phyloP scores from a whole-genome alignment of 257 asterid genomes.

The Solanum ossicruentum region DNA sequence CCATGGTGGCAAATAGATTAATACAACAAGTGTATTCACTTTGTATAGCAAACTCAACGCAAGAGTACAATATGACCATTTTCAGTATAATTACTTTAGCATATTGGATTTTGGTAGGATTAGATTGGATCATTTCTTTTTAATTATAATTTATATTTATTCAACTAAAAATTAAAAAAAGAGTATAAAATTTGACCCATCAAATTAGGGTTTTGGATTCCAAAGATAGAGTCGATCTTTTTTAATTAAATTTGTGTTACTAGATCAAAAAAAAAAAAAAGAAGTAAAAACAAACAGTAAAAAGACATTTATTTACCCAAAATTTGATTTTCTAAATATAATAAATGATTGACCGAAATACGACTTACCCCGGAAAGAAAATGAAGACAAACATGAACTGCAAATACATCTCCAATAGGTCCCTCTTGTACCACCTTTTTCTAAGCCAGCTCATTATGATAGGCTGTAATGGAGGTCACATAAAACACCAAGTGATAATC shows the following conservation, averaged over 20 bases:
- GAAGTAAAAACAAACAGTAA: not conserved
- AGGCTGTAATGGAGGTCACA: conserved; percentile 34
- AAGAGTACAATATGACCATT: no score
- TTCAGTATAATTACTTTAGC: not conserved
- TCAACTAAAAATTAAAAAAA: not conserved
- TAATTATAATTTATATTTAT: not conserved
- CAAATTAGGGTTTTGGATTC: not conserved
- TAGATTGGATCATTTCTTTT: not conserved
- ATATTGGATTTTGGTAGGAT: not conserved
- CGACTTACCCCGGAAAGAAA: conserved; percentile 70
- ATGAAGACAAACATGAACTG: conserved; percentile 85
- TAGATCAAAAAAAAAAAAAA: not conserved
- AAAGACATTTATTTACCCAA: not conserved
- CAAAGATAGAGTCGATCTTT: not conserved
- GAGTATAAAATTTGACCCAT: not conserved
- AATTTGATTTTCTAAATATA: no score
- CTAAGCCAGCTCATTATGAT: conserved; percentile 80
- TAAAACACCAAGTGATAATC: not conserved
- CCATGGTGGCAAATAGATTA: not conserved
- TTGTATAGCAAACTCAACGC: not conserved
- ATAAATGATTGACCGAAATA: not conserved
- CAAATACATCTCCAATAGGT: conserved; percentile 61
- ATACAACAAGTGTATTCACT: not conserved
- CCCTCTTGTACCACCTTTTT: conserved; percentile 76
- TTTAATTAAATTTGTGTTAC: not conserved